Base-by-base conservation (phyloP, 352 stramenopile species). In the Blastocystis sp. region DNA sequence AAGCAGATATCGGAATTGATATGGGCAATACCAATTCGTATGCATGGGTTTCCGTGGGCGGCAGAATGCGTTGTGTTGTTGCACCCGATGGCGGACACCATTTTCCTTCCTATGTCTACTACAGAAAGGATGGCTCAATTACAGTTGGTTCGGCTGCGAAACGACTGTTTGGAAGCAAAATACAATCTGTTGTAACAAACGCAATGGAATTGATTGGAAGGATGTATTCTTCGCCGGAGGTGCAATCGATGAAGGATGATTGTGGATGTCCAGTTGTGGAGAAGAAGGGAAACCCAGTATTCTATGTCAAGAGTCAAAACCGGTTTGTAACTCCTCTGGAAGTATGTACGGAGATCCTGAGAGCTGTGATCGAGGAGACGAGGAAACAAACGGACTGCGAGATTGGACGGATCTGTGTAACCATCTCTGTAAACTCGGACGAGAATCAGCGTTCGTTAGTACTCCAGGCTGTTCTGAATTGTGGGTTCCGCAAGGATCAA, bases 171-270 rank as follows among this genome's bases (percentile, higher is more conserved):
- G 97, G 95, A 27, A 97, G 97, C 89, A 98, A 99, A 90, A 95
- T 96, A 18, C 91, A 97, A 89, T 98, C 98, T 89, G 99, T 96
- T 87, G 88, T 99, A 54, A 99, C 98, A 88, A 96, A 99, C 88
- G 95, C 98, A 71, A 99, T 99, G 93, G 95, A 96, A 88, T 92
- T 99, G 44, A 99, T 99, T 86, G 97, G 97, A 67, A 92, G 96
- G 56, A 93, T 93, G 63, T 94, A 92, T 88, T 94, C 90, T 71
- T 96, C 99, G 89, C 97, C 97, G 89, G 97, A 94, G 44, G 96
- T 99, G 56, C 94, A 98, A 90, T 11, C 14, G 16, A 94, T 98
- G 89, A 97, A 96, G 92, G 97, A 98, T 91, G 90, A 98, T 49
- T 90, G 98, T 63, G 95, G 96, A 24, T 99, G 97, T 90, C 88